These are phyloP conservation scores for Curvularia lunata DNA, from an alignment of 2,329 filamentous ascomycete species.

Conservation along the genomic window DNA sequence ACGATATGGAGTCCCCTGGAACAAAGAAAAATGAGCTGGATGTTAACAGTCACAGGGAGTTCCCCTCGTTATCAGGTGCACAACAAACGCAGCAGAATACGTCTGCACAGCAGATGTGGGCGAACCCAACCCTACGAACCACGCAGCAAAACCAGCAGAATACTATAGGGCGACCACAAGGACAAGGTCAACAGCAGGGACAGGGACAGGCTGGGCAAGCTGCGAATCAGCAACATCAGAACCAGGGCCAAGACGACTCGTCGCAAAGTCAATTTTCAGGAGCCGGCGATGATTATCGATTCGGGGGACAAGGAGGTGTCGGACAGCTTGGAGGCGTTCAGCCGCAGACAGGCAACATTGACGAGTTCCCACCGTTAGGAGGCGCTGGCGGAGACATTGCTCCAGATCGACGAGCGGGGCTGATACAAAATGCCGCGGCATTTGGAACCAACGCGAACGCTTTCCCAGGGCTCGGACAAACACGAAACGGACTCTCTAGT, in stretches of 20 bases:
- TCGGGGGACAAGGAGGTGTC: conserved; percentile 61
- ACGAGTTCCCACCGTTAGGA: conserved; percentile 67
- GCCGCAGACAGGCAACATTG: conserved; percentile 63
- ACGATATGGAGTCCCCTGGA: neutral
- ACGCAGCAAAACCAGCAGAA: conserved; percentile 61
- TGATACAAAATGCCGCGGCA: conserved; percentile 58
- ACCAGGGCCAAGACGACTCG: conserved; percentile 49
- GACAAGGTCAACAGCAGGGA: conserved; percentile 36
- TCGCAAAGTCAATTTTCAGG: conserved; percentile 59
- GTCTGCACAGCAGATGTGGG: conserved; percentile 61
- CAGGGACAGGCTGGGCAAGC: conserved; percentile 45
- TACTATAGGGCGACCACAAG: conserved; percentile 60
- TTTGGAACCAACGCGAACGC: conserved; percentile 50
- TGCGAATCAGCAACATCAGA: conserved; percentile 54
- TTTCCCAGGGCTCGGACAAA: conserved; percentile 53
- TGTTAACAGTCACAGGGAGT: conserved; percentile 58
- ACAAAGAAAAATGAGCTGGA: conserved; percentile 30
- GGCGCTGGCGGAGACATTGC: conserved; percentile 59
- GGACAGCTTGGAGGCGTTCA: conserved; percentile 59
- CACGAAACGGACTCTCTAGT: conserved; percentile 52
- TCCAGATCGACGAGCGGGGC: conserved; percentile 57
- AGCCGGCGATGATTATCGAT: conserved; percentile 62
- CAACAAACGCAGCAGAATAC: conserved; percentile 63
- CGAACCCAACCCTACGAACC: conserved; percentile 62
- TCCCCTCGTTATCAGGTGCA: conserved; percentile 65